These are phyloP conservation scores for Hemisphaericaspora lyxosophila DNA, from an alignment of 1,139 yeast species.

Conservation along the genomic window DNA sequence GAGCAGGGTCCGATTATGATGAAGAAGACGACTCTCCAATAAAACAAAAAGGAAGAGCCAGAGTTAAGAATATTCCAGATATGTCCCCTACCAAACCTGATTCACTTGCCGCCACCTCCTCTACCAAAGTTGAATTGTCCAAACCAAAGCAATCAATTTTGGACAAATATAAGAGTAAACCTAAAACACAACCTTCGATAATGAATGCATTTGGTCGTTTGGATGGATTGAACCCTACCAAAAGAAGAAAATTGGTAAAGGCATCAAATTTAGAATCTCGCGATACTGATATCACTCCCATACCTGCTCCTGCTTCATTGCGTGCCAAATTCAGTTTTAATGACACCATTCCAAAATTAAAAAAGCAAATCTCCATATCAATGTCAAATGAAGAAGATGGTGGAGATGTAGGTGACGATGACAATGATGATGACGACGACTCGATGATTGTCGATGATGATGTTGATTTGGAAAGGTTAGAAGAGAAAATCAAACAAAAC, in stretches of 20 bases:
- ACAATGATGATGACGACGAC: slow-evolving; percentile 8
- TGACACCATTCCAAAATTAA: slow-evolving; percentile 11
- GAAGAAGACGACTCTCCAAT: slow-evolving; percentile 38
- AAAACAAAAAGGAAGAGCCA: slow-evolving; percentile 33
- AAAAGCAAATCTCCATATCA: slow-evolving; percentile 1
- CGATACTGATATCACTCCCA: slow-evolving; percentile 15
- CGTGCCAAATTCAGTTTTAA: slow-evolving; percentile 15
- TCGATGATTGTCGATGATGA: slow-evolving; percentile 19
- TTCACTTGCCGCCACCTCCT: slow-evolving; percentile 38
- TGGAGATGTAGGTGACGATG: no score
- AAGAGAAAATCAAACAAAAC: slow-evolving; percentile 39
- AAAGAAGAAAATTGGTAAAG: slow-evolving; percentile 39
- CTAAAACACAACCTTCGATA: slow-evolving; percentile 25
- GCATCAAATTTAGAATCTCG: slow-evolving; percentile 24
- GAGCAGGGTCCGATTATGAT: slow-evolving; percentile 9
- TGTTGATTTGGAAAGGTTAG: slow-evolving; percentile 43
- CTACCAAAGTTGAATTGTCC: slow-evolving; percentile 59
- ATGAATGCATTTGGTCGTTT: slow-evolving; percentile 22
- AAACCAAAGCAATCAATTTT: slow-evolving; percentile 56
- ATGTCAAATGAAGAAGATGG: slow-evolving; percentile 3
- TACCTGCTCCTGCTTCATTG: slow-evolving; percentile 13
- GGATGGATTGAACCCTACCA: slow-evolving; percentile 20
- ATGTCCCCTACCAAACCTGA: slow-evolving; percentile 20
- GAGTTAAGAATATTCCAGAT: slow-evolving; percentile 21
- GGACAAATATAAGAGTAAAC: slow-evolving; percentile 45